A percentile compares a stretch with the other conserved stretches of the same genome.
These are phyloP conservation scores for Prototheca stagnorum DNA, from an alignment of 163 green algal genomes.

Conservation along the genomic window DNA sequence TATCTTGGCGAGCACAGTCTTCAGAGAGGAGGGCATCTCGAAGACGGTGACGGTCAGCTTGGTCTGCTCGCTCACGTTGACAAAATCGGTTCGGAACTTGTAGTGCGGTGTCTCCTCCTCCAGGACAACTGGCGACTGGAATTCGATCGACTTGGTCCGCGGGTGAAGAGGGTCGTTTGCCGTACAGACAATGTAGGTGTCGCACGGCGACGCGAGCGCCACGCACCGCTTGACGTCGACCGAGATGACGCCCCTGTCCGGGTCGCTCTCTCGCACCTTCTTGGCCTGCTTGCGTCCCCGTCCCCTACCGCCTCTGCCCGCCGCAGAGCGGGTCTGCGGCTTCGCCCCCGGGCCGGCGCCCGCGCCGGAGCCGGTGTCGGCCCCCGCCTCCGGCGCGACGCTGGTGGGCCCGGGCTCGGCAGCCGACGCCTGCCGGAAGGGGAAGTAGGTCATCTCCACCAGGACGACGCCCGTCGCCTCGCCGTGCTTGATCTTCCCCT, in stretches of 20 bases:
- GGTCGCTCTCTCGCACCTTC: neutral
- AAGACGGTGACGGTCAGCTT: slow-evolving; percentile 7
- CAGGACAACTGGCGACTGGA: neutral
- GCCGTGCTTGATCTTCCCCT: too few species aligned
- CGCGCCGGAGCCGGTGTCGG: neutral
- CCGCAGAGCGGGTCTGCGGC: neutral
- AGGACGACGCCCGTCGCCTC: too few species aligned
- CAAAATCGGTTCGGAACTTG: slow-evolving; percentile 2
- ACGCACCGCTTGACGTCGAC: neutral
- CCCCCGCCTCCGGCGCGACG: neutral
- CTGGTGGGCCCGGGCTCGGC: neutral
- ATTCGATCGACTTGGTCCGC: neutral
- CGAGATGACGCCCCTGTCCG: neutral
- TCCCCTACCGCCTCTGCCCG: neutral
- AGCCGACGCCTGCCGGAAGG: too few species aligned
- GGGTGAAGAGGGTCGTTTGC: neutral
- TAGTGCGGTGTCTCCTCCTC: slow-evolving; percentile 1
- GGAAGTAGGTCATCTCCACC: too few species aligned
- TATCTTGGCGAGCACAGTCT: neutral
- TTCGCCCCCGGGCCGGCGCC: neutral
- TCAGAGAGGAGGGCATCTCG: neutral
- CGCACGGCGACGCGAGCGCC: neutral
- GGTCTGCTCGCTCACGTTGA: slow-evolving; percentile 5
- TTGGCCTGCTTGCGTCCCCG: neutral
- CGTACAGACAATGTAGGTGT: neutral